Conservation (phyloP, 2,329 filamentous ascomycete genomes). For the Cercospora citrullina region DNA sequence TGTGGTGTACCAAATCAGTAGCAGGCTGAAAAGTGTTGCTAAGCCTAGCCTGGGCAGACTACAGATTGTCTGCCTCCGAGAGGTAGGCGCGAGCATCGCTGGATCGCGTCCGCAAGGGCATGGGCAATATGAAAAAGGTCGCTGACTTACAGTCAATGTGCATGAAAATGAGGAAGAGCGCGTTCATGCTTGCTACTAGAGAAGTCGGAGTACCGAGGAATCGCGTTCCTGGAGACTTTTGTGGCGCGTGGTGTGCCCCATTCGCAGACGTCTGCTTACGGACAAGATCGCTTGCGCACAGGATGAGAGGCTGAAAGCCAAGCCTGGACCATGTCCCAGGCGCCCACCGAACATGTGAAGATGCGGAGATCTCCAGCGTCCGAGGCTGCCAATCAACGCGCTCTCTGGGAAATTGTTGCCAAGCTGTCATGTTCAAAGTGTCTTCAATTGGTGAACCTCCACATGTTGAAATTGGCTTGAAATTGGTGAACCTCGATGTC, state of each 20-base stretch:
- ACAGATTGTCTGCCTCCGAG: background rate
- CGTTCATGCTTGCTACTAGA: background rate
- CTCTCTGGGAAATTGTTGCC: background rate
- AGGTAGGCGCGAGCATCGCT: background rate
- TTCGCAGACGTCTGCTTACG: background rate
- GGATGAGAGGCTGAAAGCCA: background rate
- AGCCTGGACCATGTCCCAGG: background rate
- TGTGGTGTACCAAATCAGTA: background rate
- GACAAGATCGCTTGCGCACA: background rate
- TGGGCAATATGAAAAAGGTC: background rate
- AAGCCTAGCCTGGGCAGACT: background rate
- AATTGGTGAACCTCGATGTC: background rate
- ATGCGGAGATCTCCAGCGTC: background rate
- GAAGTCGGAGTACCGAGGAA: background rate
- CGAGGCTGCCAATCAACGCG: background rate
- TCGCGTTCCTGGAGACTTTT: background rate
- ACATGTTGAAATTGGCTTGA: background rate
- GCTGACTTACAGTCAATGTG: background rate
- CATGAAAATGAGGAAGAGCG: background rate
- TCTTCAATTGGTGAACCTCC: background rate
- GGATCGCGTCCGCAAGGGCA: background rate
- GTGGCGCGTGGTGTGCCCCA: background rate
- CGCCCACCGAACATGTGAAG: background rate
- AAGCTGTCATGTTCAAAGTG: background rate
- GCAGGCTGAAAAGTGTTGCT: background rate